Percentiles rank a stretch among this genome's conserved stretches.
Evolutionary conservation across 2,329 filamentous ascomycete genomes (phyloP).

Genomic region (Immersiporthe knoxdaviesiana): DNA sequence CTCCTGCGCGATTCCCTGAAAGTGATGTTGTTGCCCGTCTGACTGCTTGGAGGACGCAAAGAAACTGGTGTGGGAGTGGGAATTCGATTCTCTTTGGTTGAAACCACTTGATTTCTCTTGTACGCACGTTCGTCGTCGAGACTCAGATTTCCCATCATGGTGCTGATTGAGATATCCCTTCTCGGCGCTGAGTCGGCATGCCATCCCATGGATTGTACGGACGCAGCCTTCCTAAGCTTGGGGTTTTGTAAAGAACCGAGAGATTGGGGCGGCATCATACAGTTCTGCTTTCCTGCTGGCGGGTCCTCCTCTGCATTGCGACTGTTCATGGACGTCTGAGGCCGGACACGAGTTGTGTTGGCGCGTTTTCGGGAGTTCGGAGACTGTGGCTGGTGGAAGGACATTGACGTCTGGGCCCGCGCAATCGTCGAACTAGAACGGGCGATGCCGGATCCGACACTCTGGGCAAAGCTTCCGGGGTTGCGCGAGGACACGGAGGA

Average conservation of each 20-base stretch:
- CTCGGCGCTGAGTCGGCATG: constrained; percentile 19
- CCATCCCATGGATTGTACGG: constrained; percentile 33
- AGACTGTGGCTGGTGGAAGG: constrained; percentile 51
- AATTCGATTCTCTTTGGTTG: constrained; percentile 36
- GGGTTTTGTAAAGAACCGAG: constrained; percentile 29
- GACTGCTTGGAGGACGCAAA: constrained; percentile 32
- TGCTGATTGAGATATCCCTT: constrained; percentile 41
- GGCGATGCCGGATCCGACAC: constrained; percentile 57
- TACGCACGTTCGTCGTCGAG: constrained; percentile 40
- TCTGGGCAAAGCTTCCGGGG: constrained; percentile 54
- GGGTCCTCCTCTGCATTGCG: constrained; percentile 37
- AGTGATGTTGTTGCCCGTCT: constrained; percentile 36
- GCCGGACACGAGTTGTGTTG: constrained; percentile 44
- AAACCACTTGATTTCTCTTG: constrained; percentile 52
- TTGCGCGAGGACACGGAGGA: constrained; percentile 48
- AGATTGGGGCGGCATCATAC: constrained; percentile 41
- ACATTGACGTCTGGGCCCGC: constrained; percentile 57
- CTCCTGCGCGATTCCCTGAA: constrained; percentile 36
- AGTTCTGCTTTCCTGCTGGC: constrained; percentile 39
- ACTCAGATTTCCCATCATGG: constrained; percentile 44
- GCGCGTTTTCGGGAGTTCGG: constrained; percentile 49
- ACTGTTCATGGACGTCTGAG: constrained; percentile 43
- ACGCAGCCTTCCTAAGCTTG: constrained; percentile 36
- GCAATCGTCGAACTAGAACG: constrained; percentile 45
- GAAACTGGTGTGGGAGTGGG: constrained; percentile 25